Base-by-base conservation (phyloP, 2,329 filamentous ascomycete genomes). In the Microcyclosporella mali region DNA sequence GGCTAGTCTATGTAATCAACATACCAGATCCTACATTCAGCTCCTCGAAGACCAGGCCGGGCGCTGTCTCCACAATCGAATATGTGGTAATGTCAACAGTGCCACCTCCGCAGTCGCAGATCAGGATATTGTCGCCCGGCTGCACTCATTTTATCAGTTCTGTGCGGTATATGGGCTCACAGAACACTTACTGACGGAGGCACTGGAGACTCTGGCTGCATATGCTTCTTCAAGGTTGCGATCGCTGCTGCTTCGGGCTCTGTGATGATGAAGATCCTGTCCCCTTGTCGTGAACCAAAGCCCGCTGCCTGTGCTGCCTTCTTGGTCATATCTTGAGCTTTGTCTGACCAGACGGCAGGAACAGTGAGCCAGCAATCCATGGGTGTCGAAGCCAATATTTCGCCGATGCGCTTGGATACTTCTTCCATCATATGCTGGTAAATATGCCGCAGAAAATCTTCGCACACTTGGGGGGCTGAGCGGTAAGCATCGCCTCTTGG, bases 341-440 rank as follows among this genome's bases (percentile, higher is more conserved):
- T 29, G 30, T 58, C 57, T 3, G 46, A 46, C 57, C 57, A 59
- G 7, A 53, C 54, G 7, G 57, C 57, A 2, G 56, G 57, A 0
- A 59, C 55, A 4, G 57, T 58, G 2, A 59, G 35, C 55, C 55
- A 57, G 25, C 41, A 52, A 16, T 56, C 50, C 32, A 58, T 40
- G 1, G 56, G 55, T 10, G 47, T 50, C 14, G 39, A 41, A 11
- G 41, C 39, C 7, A 50, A 42, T 12, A 50, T 34, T 32, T 40
- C 15, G n/a, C 41, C 40, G 19, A 45, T 35, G 25, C 45, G 40
- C 19, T 33, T 32, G n/a, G 31, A 32, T 3, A 50, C 18, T 15
- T 43, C 35, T 14, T 32, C 34, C 27, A 38, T 37, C 41, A 48
- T 43, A 28, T 47, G 41, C 25, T 28, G 16, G 31, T 48, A 45